phyloP scores from a whole-genome alignment of 192 early-diverging fungal species.

The Thamnidium elegans region DNA sequence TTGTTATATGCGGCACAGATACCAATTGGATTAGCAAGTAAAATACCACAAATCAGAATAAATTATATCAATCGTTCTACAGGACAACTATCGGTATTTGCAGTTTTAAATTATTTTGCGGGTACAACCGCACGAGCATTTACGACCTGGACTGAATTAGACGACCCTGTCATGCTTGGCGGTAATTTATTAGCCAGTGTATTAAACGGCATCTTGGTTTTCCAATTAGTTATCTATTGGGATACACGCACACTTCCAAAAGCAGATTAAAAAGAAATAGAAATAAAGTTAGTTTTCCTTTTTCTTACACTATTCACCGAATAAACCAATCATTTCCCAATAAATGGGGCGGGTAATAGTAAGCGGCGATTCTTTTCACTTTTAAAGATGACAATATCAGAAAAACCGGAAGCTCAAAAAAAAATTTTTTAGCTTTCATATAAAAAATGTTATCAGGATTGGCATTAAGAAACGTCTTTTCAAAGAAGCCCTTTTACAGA shows the following conservation, averaged over 20 bases:
- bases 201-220: slow-evolving; percentile 77
- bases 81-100: slow-evolving; percentile 88
- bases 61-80: slow-evolving; percentile 83
- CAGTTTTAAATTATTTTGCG: slow-evolving; percentile 83
- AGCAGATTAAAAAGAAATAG: slow-evolving; percentile 13
- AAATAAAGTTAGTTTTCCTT: background rate
- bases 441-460: background rate
- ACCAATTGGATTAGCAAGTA: slow-evolving; percentile 72
- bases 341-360: too few relatives aligned
- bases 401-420: too few relatives aligned
- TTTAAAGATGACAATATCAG: too few relatives aligned
- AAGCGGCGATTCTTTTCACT: too few relatives aligned
- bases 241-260: background rate
- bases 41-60: slow-evolving; percentile 85
- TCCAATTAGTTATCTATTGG: slow-evolving; percentile 60
- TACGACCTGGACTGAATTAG: slow-evolving; percentile 89
- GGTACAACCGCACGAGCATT: slow-evolving; percentile 85
- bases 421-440: background rate
- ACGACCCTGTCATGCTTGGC: slow-evolving; percentile 75
- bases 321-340: background rate
- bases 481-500: slow-evolving; percentile 7
- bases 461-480: too few relatives aligned
- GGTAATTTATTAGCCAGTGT: slow-evolving; percentile 65
- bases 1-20: slow-evolving; percentile 50
- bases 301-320: background rate